Evolutionary conservation across 208 protist species (phyloP), one percentile per base, ranked within the genome.

Genomic region (Trypanosoma lewisi): DNA sequence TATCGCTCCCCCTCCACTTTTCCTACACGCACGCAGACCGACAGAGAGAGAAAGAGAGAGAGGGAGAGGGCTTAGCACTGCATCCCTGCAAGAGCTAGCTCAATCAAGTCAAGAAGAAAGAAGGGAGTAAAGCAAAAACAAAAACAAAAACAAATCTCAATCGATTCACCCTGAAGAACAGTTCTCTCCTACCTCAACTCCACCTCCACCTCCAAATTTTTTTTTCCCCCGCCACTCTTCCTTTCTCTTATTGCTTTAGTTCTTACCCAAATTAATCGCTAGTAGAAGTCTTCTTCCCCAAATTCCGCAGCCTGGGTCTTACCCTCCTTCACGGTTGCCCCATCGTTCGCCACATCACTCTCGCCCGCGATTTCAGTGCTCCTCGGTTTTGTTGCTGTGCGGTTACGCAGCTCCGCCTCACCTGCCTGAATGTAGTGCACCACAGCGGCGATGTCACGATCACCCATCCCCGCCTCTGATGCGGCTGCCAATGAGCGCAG

Each of bases 361-460:
- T 34, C 21, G 53, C 27, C 58, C 21, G 23, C 63, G 21, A 14
- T 2, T 23, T 30, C 31, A 17, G 45, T 25, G 25, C 44, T 34
- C 7, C 19, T 30, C 21, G 28, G 5, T 5, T 19, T 23, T 25
- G 16, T 27, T 36, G 11, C 42, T n/a, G 21, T 12, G 19, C 41
- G 27, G 28, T 31, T 54, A 9, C 59, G 44, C 53, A 78, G 65
- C 56, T 88, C 73, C n/a, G 53, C 36, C 49, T 85, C 77, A 0
- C 82, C 86, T 0, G 86, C 80, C 25, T 89, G 64, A 21, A 94
- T 78, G 70, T 89, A 96, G 67, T 94, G 85, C 25, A 96, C 72
- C 5, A 87, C 82, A 2, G 82, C 66, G 30, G 85, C 70, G 44
- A 96, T 77, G 50, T 96, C 90, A 17, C 85, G 75, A 39, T 87